Conservation (phyloP, 23 red algal species). For the Gracilaria vermiculophylla region DNA sequence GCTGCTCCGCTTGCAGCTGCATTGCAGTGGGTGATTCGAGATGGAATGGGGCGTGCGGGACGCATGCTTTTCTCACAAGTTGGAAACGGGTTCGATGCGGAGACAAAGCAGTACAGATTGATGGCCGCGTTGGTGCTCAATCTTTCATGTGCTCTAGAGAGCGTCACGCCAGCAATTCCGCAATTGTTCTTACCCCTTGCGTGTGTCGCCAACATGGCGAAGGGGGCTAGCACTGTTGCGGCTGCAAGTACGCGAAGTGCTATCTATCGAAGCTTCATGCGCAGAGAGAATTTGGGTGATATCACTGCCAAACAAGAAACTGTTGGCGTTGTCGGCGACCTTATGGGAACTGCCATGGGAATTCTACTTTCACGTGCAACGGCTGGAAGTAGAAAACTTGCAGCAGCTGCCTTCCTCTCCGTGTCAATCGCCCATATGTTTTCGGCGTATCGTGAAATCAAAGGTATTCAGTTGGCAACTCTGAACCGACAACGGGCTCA, state of each 20-base stretch:
- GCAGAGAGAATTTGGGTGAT: conserved; percentile 91
- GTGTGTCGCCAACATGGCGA: conserved; percentile 96
- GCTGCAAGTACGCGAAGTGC: conserved; percentile 85
- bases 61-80: conserved; percentile 89
- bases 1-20: conserved; percentile 83
- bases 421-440: conserved; percentile 84
- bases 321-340: conserved; percentile 80
- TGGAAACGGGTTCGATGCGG: conserved; percentile 92
- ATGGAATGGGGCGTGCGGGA: conserved; percentile 85
- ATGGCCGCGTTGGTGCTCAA: conserved; percentile 87
- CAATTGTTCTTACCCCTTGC: conserved; percentile 85
- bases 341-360: conserved; percentile 88
- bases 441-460: conserved; percentile 84
- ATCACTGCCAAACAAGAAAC: conserved; percentile 93
- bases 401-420: conserved; percentile 64
- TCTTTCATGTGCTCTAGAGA: conserved; percentile 81
- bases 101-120: conserved; percentile 91
- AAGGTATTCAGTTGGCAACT: conserved; percentile 88
- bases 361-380: conserved; percentile 76
- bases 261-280: conserved; percentile 91
- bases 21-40: conserved; percentile 94
- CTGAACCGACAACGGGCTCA: conserved; percentile 91
- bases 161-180: conserved; percentile 69
- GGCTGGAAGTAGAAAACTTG: conserved; percentile 31
- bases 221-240: conserved; percentile 84